Evolutionary conservation across 805 yeast species (phyloP).

Genomic region (Wickerhamiella azymoides): DNA sequence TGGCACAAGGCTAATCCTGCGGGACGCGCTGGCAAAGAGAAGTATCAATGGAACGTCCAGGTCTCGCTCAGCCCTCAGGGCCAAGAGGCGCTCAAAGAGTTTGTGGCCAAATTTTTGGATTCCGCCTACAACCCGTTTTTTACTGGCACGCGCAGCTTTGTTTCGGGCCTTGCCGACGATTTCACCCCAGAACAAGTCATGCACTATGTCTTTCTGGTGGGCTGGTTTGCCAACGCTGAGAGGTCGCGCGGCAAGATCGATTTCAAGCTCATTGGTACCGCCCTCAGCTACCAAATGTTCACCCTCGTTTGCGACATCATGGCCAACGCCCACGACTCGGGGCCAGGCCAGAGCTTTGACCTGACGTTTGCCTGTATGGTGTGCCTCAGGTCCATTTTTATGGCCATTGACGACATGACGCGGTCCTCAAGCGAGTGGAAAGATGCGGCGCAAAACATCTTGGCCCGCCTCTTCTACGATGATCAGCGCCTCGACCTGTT

Average conservation of each 20-base stretch:
- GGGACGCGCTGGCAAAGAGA: slow-evolving; percentile 8
- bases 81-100: slow-evolving; percentile 27
- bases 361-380: slow-evolving; percentile 58
- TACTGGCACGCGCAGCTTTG: slow-evolving; percentile 34
- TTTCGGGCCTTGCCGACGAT: slow-evolving; percentile 30
- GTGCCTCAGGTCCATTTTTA: slow-evolving; percentile 49
- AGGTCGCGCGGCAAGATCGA: slow-evolving; percentile 25
- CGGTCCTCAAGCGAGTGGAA: slow-evolving; percentile 31
- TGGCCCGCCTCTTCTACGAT: slow-evolving; percentile 57
- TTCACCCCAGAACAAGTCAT: slow-evolving; percentile 20
- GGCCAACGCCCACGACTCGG: slow-evolving; percentile 23
- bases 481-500: slow-evolving; percentile 44
- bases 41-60: slow-evolving; percentile 18
- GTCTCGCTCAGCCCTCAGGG: slow-evolving; percentile 19
- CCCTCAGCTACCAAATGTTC: slow-evolving; percentile 48
- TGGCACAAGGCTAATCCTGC: slow-evolving; percentile 36
- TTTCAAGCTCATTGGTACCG: slow-evolving; percentile 26
- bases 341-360: slow-evolving; percentile 33
- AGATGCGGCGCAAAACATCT: slow-evolving; percentile 43
- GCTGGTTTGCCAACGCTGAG: slow-evolving; percentile 70
- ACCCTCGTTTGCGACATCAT: slow-evolving; percentile 36
- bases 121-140: slow-evolving; percentile 63
- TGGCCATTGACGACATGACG: slow-evolving; percentile 31
- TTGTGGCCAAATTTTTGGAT: slow-evolving; percentile 49
- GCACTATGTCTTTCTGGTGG: slow-evolving; percentile 43